Conservation (phyloP, 2,329 filamentous ascomycete species). For the Thielaviopsis punctulata region DNA sequence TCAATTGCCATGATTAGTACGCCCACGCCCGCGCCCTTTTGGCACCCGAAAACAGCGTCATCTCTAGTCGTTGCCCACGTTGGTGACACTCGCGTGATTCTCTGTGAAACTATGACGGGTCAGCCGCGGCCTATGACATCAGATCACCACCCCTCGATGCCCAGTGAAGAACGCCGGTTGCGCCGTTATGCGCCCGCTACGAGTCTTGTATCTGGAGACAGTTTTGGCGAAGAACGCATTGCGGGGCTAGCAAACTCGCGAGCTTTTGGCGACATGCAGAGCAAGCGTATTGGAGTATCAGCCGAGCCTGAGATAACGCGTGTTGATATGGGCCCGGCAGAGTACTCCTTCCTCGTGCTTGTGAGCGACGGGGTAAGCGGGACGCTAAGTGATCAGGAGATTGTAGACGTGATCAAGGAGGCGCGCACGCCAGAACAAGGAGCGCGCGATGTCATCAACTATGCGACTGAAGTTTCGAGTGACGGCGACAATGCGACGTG, state of each 20-base stretch:
- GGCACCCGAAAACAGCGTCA: constrained; percentile 75
- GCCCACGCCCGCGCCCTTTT: constrained; percentile 79
- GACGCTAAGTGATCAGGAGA: constrained; percentile 77
- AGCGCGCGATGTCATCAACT: constrained; percentile 60
- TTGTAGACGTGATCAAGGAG: constrained; percentile 91
- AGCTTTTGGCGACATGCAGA: constrained; percentile 80
- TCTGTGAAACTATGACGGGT: constrained; percentile 76
- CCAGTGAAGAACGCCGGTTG: constrained; percentile 64
- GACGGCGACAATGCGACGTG: constrained; percentile 54
- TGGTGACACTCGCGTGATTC: constrained; percentile 77
- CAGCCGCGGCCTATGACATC: constrained; percentile 66
- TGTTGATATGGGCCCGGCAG: constrained; percentile 61
- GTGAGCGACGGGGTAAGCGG: constrained; percentile 81
- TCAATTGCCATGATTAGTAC: constrained; percentile 84
- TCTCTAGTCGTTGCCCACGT: constrained; percentile 80
- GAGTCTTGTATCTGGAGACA: constrained; percentile 70
- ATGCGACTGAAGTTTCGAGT: constrained; percentile 67
- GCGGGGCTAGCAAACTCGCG: constrained; percentile 85
- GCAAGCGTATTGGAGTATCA: constrained; percentile 82
- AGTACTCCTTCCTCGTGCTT: constrained; percentile 80
- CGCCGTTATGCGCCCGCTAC: constrained; percentile 63
- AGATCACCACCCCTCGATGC: constrained; percentile 83
- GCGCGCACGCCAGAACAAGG: constrained; percentile 79
- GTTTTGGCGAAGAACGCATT: constrained; percentile 93
- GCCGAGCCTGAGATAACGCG: constrained; percentile 81